Percentiles rank a stretch among this genome's conserved stretches.
Conservation (phyloP, 805 yeast species). For the Kodamaea fukazawae region DNA sequence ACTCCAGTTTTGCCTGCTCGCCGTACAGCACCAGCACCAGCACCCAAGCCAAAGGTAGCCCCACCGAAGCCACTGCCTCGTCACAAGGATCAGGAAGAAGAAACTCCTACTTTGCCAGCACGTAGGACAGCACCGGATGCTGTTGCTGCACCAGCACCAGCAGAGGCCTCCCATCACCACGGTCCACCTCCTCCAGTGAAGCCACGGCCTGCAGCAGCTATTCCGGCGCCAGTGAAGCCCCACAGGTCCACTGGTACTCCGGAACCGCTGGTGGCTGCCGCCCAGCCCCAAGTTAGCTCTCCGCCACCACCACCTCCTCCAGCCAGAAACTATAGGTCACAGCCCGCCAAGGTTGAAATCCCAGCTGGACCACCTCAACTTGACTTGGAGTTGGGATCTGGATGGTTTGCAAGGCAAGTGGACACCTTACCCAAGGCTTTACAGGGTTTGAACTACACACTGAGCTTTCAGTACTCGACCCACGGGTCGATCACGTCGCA, state of each 20-base stretch:
- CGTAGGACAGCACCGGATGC: no score
- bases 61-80: conserved; percentile 11
- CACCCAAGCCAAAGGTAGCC: conserved; percentile 2
- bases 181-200: no score
- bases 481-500: conserved; percentile 13
- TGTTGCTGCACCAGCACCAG: no score
- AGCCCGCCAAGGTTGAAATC: conserved; percentile 19
- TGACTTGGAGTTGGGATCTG: conserved; percentile 41
- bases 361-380: conserved; percentile 30
- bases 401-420: conserved; percentile 45
- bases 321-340: conserved; percentile 17
- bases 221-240: conserved; percentile 7
- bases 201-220: conserved; percentile 7
- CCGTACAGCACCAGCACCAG: neutral
- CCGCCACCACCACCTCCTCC: conserved; percentile 37
- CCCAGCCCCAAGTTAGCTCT: no score
- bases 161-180: no score
- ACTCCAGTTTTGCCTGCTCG: neutral
- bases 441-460: conserved; percentile 31
- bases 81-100: no score
- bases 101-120: neutral
- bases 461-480: conserved; percentile 3
- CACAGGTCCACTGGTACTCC: no score
- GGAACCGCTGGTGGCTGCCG: no score
- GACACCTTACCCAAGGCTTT: conserved; percentile 38